phyloP scores from a whole-genome alignment of 2,329 filamentous ascomycete genomes.

The Clarireedia hainanense region DNA sequence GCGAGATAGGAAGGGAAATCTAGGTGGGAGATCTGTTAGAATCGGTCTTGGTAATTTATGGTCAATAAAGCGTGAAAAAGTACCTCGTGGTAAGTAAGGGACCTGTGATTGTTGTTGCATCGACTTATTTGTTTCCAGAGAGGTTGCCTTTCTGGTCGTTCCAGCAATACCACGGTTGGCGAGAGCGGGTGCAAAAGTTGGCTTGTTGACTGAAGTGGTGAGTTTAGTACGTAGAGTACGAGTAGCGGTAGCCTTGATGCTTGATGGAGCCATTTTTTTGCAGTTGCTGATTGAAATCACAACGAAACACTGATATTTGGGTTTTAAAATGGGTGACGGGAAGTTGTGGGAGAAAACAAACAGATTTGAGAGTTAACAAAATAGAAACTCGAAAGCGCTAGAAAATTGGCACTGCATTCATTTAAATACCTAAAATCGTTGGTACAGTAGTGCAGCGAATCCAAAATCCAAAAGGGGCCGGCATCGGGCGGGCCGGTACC shows the following conservation, averaged over 20 bases:
- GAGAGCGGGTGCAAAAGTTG: not conserved
- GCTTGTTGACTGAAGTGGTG: not conserved
- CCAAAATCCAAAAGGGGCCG: not conserved
- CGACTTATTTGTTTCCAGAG: not conserved
- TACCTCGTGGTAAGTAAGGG: constrained; percentile 7
- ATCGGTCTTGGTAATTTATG: not conserved
- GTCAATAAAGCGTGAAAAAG: not conserved
- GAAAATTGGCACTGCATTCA: not conserved
- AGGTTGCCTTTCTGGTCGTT: constrained; percentile 9
- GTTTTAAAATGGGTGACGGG: not conserved
- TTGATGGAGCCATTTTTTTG: constrained; percentile 4
- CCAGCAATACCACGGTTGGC: constrained; percentile 3
- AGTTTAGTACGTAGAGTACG: constrained; percentile 6
- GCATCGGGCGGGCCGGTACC: not conserved
- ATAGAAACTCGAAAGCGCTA: not conserved
- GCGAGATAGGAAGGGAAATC: not conserved
- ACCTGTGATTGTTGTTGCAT: not conserved
- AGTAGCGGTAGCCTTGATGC: not conserved
- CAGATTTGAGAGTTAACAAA: not conserved
- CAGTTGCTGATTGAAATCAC: not conserved
- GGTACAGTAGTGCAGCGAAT: not conserved
- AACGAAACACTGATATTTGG: not conserved
- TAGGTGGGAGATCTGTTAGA: not conserved
- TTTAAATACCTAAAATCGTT: constrained; percentile 5
- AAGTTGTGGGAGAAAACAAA: not conserved